Evolutionary conservation across 2,329 filamentous ascomycete genomes (phyloP).

Genomic region (Arthrocladium fulminans): DNA sequence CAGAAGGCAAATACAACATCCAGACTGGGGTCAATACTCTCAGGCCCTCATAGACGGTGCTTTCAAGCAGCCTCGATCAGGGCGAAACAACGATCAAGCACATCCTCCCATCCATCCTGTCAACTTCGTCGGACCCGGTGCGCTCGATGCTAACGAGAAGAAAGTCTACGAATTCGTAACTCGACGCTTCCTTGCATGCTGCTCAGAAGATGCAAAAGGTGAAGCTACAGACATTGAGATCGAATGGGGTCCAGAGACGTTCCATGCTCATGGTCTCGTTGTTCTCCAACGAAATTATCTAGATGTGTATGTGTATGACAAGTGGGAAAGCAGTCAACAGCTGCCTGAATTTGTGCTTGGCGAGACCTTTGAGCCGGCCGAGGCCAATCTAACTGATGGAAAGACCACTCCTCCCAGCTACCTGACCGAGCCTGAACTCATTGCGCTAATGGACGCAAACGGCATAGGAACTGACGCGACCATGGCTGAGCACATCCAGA

Average conservation of each 20-base stretch:
- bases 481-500: conserved; percentile 97
- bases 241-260: conserved; percentile 66
- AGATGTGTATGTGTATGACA: conserved; percentile 92
- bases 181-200: conserved; percentile 87
- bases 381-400: conserved; percentile 84
- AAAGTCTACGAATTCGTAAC: conserved; percentile 88
- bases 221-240: conserved; percentile 78
- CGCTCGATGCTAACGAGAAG: conserved; percentile 58
- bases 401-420: conserved; percentile 78
- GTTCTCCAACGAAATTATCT: conserved; percentile 88
- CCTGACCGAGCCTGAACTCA: conserved; percentile 88
- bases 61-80: conserved; percentile 73
- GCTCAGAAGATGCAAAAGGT: conserved; percentile 86
- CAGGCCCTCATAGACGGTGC: conserved; percentile 53
- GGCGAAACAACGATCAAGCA: conserved; percentile 87
- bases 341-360: conserved; percentile 71
- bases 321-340: conserved; percentile 80
- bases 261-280: conserved; percentile 71
- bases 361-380: conserved; percentile 76
- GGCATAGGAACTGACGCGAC: conserved; percentile 97
- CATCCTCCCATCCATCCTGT: conserved; percentile 96
- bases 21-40: conserved; percentile 72
- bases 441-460: conserved; percentile 95
- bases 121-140: conserved; percentile 60
- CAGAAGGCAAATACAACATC: conserved; percentile 71